Conservation (phyloP, 1,284 basidiomycete species). For the Peniophora sp. region DNA sequence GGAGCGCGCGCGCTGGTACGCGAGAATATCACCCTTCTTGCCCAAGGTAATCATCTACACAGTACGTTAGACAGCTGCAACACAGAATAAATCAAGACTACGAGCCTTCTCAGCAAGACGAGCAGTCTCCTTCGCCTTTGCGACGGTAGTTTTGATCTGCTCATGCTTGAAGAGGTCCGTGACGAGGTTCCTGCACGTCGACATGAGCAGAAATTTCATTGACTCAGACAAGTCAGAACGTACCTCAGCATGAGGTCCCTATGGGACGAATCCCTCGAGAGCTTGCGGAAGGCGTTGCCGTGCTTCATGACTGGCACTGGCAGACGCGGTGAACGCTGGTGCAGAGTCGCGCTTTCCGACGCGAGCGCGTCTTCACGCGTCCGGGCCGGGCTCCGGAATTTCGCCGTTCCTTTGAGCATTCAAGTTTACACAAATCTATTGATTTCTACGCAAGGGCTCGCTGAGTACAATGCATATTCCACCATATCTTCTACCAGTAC, state of each 20-base stretch:
- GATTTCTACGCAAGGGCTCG: too few relatives aligned
- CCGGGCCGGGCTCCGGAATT: too few relatives aligned
- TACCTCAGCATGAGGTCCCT: conserved; percentile 84
- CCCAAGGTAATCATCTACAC: conserved; percentile 83
- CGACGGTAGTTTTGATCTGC: conserved; percentile 92
- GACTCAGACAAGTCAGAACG: conserved; percentile 10
- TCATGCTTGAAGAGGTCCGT: conserved; percentile 94
- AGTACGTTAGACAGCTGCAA: neutral
- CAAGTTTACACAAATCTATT: neutral
- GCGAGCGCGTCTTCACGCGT: neutral
- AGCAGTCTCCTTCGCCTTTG: conserved; percentile 92
- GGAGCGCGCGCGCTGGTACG: conserved; percentile 58
- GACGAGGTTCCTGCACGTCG: conserved; percentile 74
- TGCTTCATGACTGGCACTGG: conserved; percentile 71
- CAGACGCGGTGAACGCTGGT: neutral
- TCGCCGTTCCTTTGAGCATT: too few relatives aligned
- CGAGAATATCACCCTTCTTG: conserved; percentile 68
- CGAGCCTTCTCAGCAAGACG: conserved; percentile 88
- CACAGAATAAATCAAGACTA: neutral
- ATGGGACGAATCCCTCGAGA: conserved; percentile 82
- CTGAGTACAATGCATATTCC: too few relatives aligned
- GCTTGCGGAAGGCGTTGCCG: conserved; percentile 83
- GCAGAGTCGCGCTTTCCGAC: neutral
- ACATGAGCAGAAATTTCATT: too few relatives aligned
- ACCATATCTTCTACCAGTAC: too few relatives aligned